Conservation (phyloP, 192 early-diverging fungal genomes). For the Powellomyces hirtus region DNA sequence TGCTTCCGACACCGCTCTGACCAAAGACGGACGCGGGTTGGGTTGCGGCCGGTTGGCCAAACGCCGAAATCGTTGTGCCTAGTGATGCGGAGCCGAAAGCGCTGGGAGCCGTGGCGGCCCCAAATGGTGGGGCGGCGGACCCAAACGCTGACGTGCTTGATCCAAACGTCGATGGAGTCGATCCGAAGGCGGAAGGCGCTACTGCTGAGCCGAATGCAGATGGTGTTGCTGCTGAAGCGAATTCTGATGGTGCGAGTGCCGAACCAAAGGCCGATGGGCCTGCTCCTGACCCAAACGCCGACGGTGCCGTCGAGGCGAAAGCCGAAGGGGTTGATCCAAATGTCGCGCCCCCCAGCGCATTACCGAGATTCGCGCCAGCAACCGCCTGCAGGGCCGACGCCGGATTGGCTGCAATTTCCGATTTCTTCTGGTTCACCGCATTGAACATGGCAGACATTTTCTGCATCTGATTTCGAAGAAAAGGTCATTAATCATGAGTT, state of each 20-base stretch:
- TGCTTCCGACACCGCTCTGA: too few species aligned
- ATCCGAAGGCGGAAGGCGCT: not conserved
- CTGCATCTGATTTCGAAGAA: not conserved
- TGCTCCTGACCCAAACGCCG: too few species aligned
- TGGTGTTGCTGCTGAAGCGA: not conserved
- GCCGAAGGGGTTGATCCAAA: too few species aligned
- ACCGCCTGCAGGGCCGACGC: too few species aligned
- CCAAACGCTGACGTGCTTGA: not conserved
- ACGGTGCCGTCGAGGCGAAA: too few species aligned
- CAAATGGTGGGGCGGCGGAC: not conserved
- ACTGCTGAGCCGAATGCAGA: not conserved
- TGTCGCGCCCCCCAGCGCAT: too few species aligned
- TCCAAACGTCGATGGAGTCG: not conserved
- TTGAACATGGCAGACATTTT: not conserved
- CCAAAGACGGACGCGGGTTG: not conserved
- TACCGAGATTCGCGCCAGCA: too few species aligned
- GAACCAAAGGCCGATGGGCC: too few species aligned
- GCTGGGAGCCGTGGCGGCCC: too few species aligned
- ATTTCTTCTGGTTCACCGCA: not conserved
- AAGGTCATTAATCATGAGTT: not conserved
- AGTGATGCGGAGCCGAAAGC: too few species aligned
- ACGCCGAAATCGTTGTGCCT: too few species aligned
- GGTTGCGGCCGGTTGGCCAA: not conserved
- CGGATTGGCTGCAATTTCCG: not conserved
- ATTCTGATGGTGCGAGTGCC: too few species aligned